Evolutionary conservation across 805 yeast species (phyloP), one percentile per base, ranked within the genome.

Genomic region (Wickerhamomyces bisporus): DNA sequence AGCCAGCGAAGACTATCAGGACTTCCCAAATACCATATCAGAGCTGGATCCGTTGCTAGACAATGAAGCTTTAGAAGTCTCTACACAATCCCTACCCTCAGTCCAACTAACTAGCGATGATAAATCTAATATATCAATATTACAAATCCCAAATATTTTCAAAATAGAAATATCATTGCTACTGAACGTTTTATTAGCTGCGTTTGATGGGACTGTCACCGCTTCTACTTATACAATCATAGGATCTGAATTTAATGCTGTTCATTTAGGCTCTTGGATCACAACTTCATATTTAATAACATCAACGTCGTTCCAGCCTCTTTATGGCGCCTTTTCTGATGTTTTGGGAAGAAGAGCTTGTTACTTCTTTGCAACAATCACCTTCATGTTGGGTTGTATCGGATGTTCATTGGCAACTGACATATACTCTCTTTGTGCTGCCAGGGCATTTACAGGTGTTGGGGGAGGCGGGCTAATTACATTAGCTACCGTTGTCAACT

Each of bases 201-300:
- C 73, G 3, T 68, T 72, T 45, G 76, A 71, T 44, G 63, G 69
- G 3, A 70, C 75, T 5, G 64, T 72, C 28, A 68, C 73, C 10
- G 74, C 75, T 3, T 66, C 74, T 5, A 69, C 71, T 2, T 70
- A 70, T 40, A 63, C 74, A 15, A 57, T 66, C 25, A 69, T 71
- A 24, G 75, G 75, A 3, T 62, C 66, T 31, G 63, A 64, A 36
- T 62, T 63, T 34, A 48, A 58, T 15, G 62, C 65, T 9, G 60
- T 60, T 14, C 44, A 57, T 29, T 38, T 62, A 12, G 67, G 67
- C 13, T 57, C 66, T 4, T 65, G 71, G 70, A 63, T 67, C 27
- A 65, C 71, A 3, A 61, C 70, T 4, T 61, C 68, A 2, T 67
- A 67, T 38, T 42, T 67, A 26, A 56, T 67, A 32, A 62, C 71